Evolutionary conservation across 2,329 filamentous ascomycete species (phyloP).

Genomic region (Alternaria arbusti): DNA sequence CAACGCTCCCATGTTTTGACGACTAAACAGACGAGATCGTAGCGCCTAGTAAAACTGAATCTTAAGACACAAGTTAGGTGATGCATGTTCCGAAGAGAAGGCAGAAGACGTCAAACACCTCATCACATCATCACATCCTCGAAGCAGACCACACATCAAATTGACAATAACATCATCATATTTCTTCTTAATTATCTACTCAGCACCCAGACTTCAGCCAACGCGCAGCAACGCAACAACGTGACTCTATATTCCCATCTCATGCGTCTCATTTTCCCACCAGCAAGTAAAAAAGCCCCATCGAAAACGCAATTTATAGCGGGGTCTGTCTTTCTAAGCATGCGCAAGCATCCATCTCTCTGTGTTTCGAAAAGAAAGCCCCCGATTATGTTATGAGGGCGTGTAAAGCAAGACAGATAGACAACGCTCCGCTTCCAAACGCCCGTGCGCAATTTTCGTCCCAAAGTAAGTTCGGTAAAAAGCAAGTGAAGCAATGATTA

Average conservation of each 20-base stretch:
- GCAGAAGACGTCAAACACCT: too few relatives aligned
- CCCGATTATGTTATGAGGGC: background rate
- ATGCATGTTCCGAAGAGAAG: too few relatives aligned
- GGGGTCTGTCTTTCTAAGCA: background rate
- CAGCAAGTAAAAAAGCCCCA: background rate
- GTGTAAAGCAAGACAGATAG: too few relatives aligned
- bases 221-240: background rate
- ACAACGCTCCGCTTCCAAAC: background rate
- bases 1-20: too few relatives aligned
- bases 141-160: background rate
- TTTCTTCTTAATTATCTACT: background rate
- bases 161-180: background rate
- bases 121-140: too few relatives aligned
- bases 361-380: background rate
- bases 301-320: background rate
- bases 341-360: background rate
- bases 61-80: too few relatives aligned
- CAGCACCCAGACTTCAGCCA: background rate
- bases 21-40: too few relatives aligned
- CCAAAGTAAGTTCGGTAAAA: background rate
- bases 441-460: background rate
- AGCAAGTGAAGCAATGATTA: background rate
- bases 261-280: background rate
- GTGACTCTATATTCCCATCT: background rate
- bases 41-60: too few relatives aligned